Conservation (phyloP, 768 basidiomycete genomes). For the Mycena vitilis region DNA sequence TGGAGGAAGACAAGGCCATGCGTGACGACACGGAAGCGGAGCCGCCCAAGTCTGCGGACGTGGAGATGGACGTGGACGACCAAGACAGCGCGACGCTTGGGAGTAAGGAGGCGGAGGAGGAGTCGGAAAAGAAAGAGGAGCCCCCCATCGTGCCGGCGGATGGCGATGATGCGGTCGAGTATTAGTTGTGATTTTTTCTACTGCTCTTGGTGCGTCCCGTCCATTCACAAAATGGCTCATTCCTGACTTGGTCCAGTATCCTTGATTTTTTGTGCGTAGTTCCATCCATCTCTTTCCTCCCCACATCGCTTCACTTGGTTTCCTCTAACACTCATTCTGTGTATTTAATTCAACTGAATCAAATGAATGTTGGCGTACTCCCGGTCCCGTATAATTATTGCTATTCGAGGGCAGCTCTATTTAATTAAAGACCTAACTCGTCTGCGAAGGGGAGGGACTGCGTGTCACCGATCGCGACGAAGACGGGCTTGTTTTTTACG, state of each 20-base stretch:
- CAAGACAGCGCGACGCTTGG: conserved; percentile 45
- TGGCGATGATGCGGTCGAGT: conserved; percentile 87
- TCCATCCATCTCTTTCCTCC: conserved; percentile 17
- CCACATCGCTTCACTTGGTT: neutral
- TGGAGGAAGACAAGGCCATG: conserved; percentile 67
- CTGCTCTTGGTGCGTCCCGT: conserved; percentile 29
- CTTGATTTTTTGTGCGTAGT: conserved; percentile 37
- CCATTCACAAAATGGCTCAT: neutral
- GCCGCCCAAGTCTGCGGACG: conserved; percentile 42
- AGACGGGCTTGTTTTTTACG: conserved; percentile 84
- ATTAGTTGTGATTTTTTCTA: conserved; percentile 53
- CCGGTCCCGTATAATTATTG: conserved; percentile 28
- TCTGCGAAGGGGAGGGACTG: conserved; percentile 83
- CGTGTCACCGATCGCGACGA: conserved; percentile 86
- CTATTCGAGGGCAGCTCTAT: conserved; percentile 28
- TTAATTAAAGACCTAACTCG: conserved; percentile 80
- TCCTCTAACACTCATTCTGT: conserved; percentile 27
- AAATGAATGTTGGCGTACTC: conserved; percentile 18
- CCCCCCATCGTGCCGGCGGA: conserved; percentile 68
- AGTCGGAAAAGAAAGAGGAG: conserved; percentile 66
- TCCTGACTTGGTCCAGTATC: conserved; percentile 20
- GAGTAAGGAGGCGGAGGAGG: conserved; percentile 51
- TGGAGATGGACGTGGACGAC: conserved; percentile 51
- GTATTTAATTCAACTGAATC: conserved; percentile 27
- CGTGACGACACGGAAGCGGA: conserved; percentile 13